These are phyloP conservation scores for Petrea volubilis DNA, from an alignment of 257 asterid genomes.

Conservation along the genomic window DNA sequence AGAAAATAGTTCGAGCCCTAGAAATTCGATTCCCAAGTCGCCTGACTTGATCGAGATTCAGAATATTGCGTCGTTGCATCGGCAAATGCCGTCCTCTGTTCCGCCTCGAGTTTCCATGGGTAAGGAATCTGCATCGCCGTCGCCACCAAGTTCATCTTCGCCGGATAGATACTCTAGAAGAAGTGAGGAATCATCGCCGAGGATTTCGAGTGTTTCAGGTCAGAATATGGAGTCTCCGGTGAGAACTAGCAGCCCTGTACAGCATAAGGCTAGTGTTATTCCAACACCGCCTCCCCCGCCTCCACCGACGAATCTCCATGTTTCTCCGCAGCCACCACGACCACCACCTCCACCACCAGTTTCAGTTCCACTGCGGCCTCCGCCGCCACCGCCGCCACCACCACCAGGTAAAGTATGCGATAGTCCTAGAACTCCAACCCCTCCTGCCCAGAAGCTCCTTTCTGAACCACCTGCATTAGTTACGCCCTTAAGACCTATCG, in stretches of 20 bases:
- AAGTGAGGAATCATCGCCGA: constrained; percentile 66
- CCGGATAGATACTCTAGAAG: constrained; percentile 58
- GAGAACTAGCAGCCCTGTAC: constrained; percentile 25
- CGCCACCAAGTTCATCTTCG: constrained; percentile 73
- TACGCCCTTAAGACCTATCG: constrained; percentile 49
- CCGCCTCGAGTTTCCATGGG: constrained; percentile 20
- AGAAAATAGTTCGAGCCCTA: constrained; percentile 65
- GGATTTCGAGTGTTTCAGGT: constrained; percentile 45
- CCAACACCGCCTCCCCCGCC: constrained; percentile 51
- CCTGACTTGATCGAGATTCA: constrained; percentile 82
- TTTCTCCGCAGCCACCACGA: constrained; percentile 20
- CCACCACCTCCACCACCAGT: constrained; percentile 41
- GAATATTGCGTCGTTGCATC: constrained; percentile 38
- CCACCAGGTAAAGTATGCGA: constrained; percentile 49
- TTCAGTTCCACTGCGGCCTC: constrained; percentile 24
- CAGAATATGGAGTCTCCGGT: constrained; percentile 41
- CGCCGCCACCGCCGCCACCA: constrained; percentile 48
- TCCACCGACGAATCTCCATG: constrained; percentile 29
- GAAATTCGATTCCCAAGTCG: constrained; percentile 65
- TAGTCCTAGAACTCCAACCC: constrained; percentile 65
- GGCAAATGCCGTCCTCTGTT: constrained; percentile 32
- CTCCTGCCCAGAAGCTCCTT: constrained; percentile 36
- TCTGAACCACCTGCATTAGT: constrained; percentile 47
- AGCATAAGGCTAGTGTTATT: constrained; percentile 17
- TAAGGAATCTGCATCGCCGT: constrained; percentile 40